These are phyloP conservation scores for Penicillium daleae DNA, from an alignment of 495 filamentous ascomycete genomes.

Conservation along the genomic window DNA sequence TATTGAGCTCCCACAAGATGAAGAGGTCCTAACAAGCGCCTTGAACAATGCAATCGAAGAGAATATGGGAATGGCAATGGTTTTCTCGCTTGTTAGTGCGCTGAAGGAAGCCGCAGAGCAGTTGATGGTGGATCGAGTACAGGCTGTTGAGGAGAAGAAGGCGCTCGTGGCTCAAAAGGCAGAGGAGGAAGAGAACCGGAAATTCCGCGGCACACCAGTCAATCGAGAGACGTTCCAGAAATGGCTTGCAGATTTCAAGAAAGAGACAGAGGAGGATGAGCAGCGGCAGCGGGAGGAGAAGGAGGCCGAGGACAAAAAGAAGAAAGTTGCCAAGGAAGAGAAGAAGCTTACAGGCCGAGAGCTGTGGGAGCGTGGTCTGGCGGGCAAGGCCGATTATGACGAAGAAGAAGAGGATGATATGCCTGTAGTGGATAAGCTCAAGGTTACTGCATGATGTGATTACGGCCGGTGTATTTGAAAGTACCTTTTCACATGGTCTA, in stretches of 20 bases:
- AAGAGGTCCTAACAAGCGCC: constrained; percentile 65
- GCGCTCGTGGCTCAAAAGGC: constrained; percentile 69
- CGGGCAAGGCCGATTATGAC: constrained; percentile 73
- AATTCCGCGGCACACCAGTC: constrained; percentile 91
- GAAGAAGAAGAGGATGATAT: constrained; percentile 62
- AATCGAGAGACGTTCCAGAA: constrained; percentile 79
- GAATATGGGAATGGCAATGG: constrained; percentile 97
- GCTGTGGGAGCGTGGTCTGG: constrained; percentile 83
- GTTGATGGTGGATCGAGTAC: constrained; percentile 71
- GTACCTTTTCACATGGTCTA: neutral
- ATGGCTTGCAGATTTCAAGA: constrained; percentile 79
- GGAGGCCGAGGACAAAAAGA: constrained; percentile 77
- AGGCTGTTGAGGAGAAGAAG: constrained; percentile 58
- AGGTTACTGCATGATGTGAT: constrained; percentile 55
- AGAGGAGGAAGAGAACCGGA: constrained; percentile 92
- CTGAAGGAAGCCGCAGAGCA: constrained; percentile 87
- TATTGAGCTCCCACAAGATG: constrained; percentile 69
- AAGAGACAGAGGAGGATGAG: constrained; percentile 75
- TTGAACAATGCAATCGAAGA: constrained; percentile 77
- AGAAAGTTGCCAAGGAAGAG: constrained; percentile 57
- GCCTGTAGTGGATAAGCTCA: constrained; percentile 67
- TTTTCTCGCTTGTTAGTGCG: constrained; percentile 85
- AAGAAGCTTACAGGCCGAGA: constrained; percentile 78
- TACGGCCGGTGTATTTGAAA: constrained; percentile 12
- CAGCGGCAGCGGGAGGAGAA: constrained; percentile 66